Percentiles rank a stretch among this genome's conserved stretches.
Conservation (phyloP, 148 eudicot genomes). For the Rhododendron simsii region DNA sequence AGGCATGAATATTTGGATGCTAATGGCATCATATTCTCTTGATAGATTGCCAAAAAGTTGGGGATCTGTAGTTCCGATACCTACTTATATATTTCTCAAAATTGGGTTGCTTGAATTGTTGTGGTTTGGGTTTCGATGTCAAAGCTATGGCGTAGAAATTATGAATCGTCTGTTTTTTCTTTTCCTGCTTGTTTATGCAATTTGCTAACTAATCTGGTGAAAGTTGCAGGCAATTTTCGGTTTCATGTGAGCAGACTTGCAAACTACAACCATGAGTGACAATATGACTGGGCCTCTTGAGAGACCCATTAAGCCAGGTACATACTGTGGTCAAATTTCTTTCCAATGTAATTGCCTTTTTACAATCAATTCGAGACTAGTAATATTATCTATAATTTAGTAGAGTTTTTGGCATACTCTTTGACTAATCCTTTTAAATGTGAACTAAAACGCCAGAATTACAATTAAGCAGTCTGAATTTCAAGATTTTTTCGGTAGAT, state of each 20-base stretch:
- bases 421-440: neutral
- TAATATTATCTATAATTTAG: neutral
- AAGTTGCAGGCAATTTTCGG: conserved; percentile 25
- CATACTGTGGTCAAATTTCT: neutral
- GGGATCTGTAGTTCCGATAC: neutral
- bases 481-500: neutral
- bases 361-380: neutral
- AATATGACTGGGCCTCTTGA: conserved; percentile 58
- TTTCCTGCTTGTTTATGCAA: neutral
- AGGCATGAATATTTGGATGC: neutral
- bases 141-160: neutral
- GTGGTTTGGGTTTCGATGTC: neutral
- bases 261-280: conserved; percentile 42
- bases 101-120: neutral
- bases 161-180: neutral
- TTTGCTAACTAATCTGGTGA: neutral
- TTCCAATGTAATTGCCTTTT: neutral
- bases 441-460: neutral
- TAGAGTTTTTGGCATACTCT: neutral
- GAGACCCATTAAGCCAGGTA: conserved; percentile 45
- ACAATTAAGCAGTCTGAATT: neutral
- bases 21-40: neutral
- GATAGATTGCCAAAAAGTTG: neutral
- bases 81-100: neutral
- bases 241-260: conserved; percentile 24